Percentiles rank a stretch among this genome's conserved stretches.
Conservation (phyloP, 2,329 filamentous ascomycete species). For the Penicillium sp. region DNA sequence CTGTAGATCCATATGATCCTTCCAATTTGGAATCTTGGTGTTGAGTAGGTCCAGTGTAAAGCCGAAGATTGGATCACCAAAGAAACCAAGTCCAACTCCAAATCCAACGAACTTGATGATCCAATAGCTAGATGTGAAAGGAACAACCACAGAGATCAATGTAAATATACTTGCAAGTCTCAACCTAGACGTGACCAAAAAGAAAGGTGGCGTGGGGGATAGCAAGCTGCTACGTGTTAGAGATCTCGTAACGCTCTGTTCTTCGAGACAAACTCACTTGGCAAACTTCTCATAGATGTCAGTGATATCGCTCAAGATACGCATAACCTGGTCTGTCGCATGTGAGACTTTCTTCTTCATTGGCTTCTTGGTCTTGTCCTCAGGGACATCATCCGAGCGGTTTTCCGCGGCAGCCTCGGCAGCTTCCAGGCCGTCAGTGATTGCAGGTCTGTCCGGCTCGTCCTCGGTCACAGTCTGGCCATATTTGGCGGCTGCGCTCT, state of each 20-base stretch:
- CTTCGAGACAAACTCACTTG: slow-evolving; percentile 47
- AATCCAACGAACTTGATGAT: slow-evolving; percentile 68
- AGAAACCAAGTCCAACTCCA: slow-evolving; percentile 70
- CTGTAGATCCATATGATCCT: slow-evolving; percentile 71
- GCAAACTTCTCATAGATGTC: slow-evolving; percentile 66
- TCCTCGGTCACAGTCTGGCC: slow-evolving; percentile 63
- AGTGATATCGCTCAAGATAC: slow-evolving; percentile 59
- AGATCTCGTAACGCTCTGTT: neutral
- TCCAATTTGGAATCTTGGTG: slow-evolving; percentile 66
- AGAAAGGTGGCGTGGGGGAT: slow-evolving; percentile 65
- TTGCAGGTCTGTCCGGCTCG: slow-evolving; percentile 41
- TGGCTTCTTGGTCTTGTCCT: slow-evolving; percentile 72
- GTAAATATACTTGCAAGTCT: slow-evolving; percentile 57
- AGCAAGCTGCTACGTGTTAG: slow-evolving; percentile 48
- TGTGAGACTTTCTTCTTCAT: slow-evolving; percentile 76
- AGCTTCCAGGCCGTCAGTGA: slow-evolving; percentile 57
- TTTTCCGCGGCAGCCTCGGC: slow-evolving; percentile 57
- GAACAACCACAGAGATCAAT: slow-evolving; percentile 54
- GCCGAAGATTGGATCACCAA: slow-evolving; percentile 72
- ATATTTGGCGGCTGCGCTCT: slow-evolving; percentile 75
- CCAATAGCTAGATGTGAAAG: slow-evolving; percentile 61
- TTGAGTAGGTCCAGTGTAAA: slow-evolving; percentile 56
- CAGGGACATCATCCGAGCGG: slow-evolving; percentile 51
- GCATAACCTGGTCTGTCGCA: slow-evolving; percentile 75
- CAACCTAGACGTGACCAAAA: slow-evolving; percentile 53